A percentile compares a stretch with the other conserved stretches of the same genome.
Conservation (phyloP, 139 green algal genomes). For the Chlamydomonas incerta region DNA sequence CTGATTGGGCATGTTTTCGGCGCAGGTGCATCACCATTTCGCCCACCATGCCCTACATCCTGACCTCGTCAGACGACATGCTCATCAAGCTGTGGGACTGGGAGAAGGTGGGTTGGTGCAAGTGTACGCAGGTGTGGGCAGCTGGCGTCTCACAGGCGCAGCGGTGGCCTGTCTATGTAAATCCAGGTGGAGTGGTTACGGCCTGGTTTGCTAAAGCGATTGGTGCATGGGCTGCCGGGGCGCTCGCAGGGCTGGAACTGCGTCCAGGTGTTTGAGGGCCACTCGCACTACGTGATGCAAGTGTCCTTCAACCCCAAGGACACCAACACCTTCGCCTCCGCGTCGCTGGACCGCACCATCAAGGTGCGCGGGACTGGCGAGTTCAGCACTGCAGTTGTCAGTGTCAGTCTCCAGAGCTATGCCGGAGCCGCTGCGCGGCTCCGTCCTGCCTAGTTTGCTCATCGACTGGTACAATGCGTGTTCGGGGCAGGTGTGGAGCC, state of each 20-base stretch:
- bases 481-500: constrained; percentile 84
- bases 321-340: constrained; percentile 98
- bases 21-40: constrained; percentile 92
- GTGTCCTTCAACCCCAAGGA: constrained; percentile 99
- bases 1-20: not conserved
- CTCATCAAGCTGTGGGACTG: constrained; percentile 99
- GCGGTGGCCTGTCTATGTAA: too few relatives aligned
- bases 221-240: too few relatives aligned
- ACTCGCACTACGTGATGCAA: constrained; percentile 99
- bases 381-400: too few relatives aligned
- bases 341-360: constrained; percentile 96
- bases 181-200: too few relatives aligned
- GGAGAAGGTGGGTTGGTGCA: constrained; percentile 81
- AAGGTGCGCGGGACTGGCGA: too few relatives aligned
- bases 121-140: not conserved
- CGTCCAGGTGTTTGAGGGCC: constrained; percentile 97
- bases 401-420: too few relatives aligned
- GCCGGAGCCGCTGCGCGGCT: too few relatives aligned
- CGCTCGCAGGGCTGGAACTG: constrained; percentile 82
- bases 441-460: too few relatives aligned
- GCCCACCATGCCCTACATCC: constrained; percentile 91
- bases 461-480: not conserved
- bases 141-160: not conserved
- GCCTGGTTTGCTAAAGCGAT: too few relatives aligned
- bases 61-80: constrained; percentile 98